A percentile compares a stretch with the other conserved stretches of the same genome.
These are phyloP conservation scores for Gossypium gossypioides DNA, from an alignment of 441 rosid genomes.

Conservation along the genomic window DNA sequence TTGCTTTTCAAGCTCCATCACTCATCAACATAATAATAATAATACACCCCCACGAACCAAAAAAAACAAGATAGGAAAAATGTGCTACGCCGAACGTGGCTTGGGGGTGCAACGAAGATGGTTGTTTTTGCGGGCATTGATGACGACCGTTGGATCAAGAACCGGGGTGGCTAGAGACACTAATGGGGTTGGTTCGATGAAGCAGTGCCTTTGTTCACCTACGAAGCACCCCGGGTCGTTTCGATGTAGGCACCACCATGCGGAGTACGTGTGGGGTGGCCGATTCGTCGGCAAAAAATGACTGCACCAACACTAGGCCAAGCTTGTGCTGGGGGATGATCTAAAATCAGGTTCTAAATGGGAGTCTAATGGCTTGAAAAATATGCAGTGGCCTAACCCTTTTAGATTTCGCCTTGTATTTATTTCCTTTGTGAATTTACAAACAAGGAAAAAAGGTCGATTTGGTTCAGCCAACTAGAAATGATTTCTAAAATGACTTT, in stretches of 20 bases:
- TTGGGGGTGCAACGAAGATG: slow-evolving; percentile 11
- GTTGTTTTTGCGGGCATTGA: slow-evolving; percentile 11
- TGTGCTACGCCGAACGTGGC: slow-evolving; percentile 17
- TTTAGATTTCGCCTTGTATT: too few relatives aligned
- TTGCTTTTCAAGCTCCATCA: slow-evolving; percentile 6
- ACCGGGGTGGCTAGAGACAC: not conserved
- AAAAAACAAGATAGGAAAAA: not conserved
- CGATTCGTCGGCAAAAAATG: not conserved
- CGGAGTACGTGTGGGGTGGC: slow-evolving; percentile 35
- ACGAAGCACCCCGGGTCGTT: slow-evolving; percentile 48
- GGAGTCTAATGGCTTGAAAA: not conserved
- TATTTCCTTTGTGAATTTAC: too few relatives aligned
- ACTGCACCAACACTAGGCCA: slow-evolving; percentile 17
- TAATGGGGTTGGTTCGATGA: slow-evolving; percentile 12
- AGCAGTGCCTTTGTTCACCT: slow-evolving; percentile 39
- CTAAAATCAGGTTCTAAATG: not conserved
- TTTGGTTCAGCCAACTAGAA: not conserved
- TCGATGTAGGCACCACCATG: slow-evolving; percentile 40
- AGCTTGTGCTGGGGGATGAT: slow-evolving; percentile 21
- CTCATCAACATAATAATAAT: not conserved
- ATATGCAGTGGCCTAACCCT: too few relatives aligned
- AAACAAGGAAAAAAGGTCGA: too few relatives aligned
- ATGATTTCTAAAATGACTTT: not conserved
- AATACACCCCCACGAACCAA: not conserved
- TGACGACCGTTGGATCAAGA: not conserved